Evolutionary conservation across 306 rosid genomes (phyloP), one percentile per base, ranked within the genome.

Genomic region (Glycine soja): DNA sequence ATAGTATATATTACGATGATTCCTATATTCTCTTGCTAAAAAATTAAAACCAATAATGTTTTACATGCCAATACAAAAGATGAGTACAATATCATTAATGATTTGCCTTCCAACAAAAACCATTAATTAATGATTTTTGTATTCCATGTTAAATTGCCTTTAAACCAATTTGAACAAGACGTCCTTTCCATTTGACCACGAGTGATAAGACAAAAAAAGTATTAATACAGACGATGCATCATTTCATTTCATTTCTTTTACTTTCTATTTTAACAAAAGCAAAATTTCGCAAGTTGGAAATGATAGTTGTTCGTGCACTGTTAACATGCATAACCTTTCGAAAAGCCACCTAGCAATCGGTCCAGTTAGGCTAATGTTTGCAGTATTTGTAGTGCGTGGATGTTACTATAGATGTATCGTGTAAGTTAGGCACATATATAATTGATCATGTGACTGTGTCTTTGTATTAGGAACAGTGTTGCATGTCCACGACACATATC

Each of bases 361-460:
- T 24, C 30, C 30, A 24, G 30, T 24, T 24, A 24, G 30, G 30
- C 69, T 69, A 47, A 24, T 58, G 78, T 77, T 24, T 70, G 70
- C 53, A n/a, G 15, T 70, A n/a, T 74, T 1, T 24, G 30, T 38
- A 43, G 42, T 65, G 72, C 5, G 54, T 45, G 47, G 80, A 53
- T 63, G 19, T 54, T 75, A 67, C 30, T 5, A 45, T 19, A 19
- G 24, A 47, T 12, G 14, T 61, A 65, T 74, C 9, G 12, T 51
- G 68, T 18, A 75, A 10, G 63, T 71, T 63, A 63, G 82, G 82
- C 62, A 5, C 34, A 18, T 7, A 50, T 5, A 63, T 51, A 15
- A 30, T 77, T 5, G 36, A 61, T 71, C 82, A 71, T 63, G 64
- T 56, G 79, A 77, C 9, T 43, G 36, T 77, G 66, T 30, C 51